Conservation (phyloP, 2,329 filamentous ascomycete genomes). For the Phialophora chinensis region DNA sequence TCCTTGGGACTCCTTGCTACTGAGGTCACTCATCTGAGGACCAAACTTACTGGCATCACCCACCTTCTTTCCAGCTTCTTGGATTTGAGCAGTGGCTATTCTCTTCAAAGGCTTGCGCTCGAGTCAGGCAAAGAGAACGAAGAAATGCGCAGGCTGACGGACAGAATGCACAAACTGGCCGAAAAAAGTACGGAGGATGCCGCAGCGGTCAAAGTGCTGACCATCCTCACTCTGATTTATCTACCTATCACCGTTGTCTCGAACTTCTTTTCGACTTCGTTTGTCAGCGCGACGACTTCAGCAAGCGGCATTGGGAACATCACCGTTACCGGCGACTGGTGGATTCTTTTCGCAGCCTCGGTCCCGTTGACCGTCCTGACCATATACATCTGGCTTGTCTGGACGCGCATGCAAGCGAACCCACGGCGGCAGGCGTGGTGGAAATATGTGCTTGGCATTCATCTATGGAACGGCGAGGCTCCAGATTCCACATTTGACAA, state of each 20-base stretch:
- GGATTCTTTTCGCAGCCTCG: slow-evolving; percentile 22
- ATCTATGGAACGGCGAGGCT: too few species aligned
- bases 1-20: too few species aligned
- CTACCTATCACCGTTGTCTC: slow-evolving; percentile 28
- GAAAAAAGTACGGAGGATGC: slow-evolving; percentile 24
- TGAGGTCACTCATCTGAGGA: too few species aligned
- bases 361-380: slow-evolving; percentile 24
- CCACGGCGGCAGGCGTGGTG: background rate
- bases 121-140: slow-evolving; percentile 15
- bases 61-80: too few species aligned
- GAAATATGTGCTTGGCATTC: background rate
- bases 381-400: slow-evolving; percentile 23
- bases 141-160: slow-evolving; percentile 20
- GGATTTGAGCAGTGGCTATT: too few species aligned
- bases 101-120: too few species aligned
- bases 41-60: too few species aligned
- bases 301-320: background rate
- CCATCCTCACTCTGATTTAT: slow-evolving; percentile 28
- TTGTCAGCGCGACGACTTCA: slow-evolving; percentile 17
- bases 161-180: slow-evolving; percentile 22
- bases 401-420: slow-evolving; percentile 21
- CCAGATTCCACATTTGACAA: too few species aligned
- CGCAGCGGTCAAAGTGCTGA: slow-evolving; percentile 26
- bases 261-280: slow-evolving; percentile 30
- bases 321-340: slow-evolving; percentile 22